A percentile compares a stretch with the other conserved stretches of the same genome.
Conservation (phyloP, 176 grass and related monocot species). For the Rhipidocladum racemiflorum region DNA sequence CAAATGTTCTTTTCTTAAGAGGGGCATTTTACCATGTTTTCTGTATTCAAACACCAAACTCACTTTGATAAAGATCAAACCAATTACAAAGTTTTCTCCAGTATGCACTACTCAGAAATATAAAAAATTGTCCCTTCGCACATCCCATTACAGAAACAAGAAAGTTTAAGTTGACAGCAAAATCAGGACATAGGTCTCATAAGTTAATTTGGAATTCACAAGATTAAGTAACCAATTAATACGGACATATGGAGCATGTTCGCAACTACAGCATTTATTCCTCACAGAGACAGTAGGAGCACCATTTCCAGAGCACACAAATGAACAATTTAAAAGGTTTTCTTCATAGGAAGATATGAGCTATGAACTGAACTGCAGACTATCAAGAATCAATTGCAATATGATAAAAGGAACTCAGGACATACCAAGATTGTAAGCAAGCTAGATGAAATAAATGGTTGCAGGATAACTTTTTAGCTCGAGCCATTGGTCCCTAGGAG, state of each 20-base stretch:
- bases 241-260: conserved; percentile 9
- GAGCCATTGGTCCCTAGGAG: conserved; percentile 82
- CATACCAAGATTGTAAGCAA: conserved; percentile 96
- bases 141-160: background rate
- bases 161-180: background rate
- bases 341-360: background rate
- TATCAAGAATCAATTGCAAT: conserved; percentile 20
- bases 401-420: conserved; percentile 19
- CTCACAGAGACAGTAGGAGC: background rate
- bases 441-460: conserved; percentile 97
- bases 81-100: background rate
- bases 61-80: background rate
- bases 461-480: conserved; percentile 94
- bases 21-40: background rate
- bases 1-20: background rate
- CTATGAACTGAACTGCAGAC: background rate
- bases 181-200: background rate
- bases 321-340: background rate
- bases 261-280: background rate
- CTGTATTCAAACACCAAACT: background rate
- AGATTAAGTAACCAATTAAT: conserved; percentile 14
- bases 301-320: background rate
- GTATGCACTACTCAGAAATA: background rate
- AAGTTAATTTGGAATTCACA: background rate
- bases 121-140: background rate